phyloP scores from a whole-genome alignment of 2,329 filamentous ascomycete genomes.

The Basipetospora chlamydospora region DNA sequence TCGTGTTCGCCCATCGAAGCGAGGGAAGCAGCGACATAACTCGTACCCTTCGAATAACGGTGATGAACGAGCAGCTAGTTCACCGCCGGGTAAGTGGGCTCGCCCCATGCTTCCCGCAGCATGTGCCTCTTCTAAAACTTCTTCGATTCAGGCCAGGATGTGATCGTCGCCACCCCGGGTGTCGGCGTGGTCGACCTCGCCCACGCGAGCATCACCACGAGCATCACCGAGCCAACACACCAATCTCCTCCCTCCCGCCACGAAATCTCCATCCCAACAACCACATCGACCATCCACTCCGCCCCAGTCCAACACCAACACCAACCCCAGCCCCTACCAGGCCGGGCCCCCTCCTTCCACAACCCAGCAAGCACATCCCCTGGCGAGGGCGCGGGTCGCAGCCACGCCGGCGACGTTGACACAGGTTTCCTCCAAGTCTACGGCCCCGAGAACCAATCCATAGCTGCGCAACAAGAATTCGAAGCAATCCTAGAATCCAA shows the following conservation, averaged over 20 bases:
- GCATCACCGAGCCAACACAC: too few relatives aligned
- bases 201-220: neutral
- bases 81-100: neutral
- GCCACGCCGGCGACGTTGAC: constrained; percentile 18
- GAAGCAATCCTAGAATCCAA: constrained; percentile 14
- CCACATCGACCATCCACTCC: neutral
- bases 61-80: neutral
- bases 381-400: constrained; percentile 9
- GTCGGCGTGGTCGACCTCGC: neutral
- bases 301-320: neutral
- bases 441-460: constrained; percentile 17
- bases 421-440: constrained; percentile 21
- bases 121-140: too few relatives aligned
- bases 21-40: constrained; percentile 11
- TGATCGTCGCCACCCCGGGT: neutral
- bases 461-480: constrained; percentile 16
- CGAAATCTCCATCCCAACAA: neutral
- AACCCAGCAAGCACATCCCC: constrained; percentile 2
- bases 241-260: neutral
- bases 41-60: too few relatives aligned
- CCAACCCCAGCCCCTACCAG: too few relatives aligned
- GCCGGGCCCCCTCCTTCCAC: neutral
- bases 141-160: neutral
- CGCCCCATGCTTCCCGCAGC: neutral
- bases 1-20: constrained; percentile 15